Conservation (phyloP, 169 alveolate genomes). For the Miamiensis avidus region DNA sequence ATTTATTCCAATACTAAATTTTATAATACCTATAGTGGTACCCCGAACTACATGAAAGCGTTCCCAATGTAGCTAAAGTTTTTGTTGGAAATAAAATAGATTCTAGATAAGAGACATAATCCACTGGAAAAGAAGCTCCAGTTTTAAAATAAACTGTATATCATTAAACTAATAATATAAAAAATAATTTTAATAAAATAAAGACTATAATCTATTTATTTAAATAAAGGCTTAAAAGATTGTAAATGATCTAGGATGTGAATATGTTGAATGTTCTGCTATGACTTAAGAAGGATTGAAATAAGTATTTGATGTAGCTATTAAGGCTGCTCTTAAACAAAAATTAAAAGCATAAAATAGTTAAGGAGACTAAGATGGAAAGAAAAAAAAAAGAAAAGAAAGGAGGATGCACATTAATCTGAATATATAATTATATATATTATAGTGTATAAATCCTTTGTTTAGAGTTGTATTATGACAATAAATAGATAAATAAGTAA, state of each 20-base stretch:
- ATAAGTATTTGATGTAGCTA: constrained; percentile 53
- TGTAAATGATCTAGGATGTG: constrained; percentile 35
- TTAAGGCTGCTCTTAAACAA: constrained; percentile 19
- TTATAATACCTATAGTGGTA: constrained; percentile 46
- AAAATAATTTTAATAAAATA: background rate
- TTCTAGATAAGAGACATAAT: constrained; percentile 43
- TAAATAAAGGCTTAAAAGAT: constrained; percentile 39
- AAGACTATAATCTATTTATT: background rate
- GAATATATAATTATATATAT: no score
- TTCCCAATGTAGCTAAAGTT: constrained; percentile 43
- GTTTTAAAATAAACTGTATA: constrained; percentile 16
- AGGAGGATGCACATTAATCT: background rate
- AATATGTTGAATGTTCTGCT: constrained; percentile 59
- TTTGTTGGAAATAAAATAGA: constrained; percentile 66
- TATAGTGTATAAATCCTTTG: no score
- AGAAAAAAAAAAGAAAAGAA: constrained; percentile 9
- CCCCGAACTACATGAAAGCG: constrained; percentile 53
- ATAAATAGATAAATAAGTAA: no score
- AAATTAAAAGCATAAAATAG: no score
- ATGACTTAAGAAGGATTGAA: constrained; percentile 46
- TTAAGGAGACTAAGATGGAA: background rate
- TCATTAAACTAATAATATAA: constrained; percentile 9
- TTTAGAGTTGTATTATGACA: no score
- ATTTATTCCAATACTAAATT: background rate
- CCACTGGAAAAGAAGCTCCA: constrained; percentile 27